These are phyloP conservation scores for Fraxinus nigra DNA, from an alignment of 305 asterid species.

Conservation along the genomic window DNA sequence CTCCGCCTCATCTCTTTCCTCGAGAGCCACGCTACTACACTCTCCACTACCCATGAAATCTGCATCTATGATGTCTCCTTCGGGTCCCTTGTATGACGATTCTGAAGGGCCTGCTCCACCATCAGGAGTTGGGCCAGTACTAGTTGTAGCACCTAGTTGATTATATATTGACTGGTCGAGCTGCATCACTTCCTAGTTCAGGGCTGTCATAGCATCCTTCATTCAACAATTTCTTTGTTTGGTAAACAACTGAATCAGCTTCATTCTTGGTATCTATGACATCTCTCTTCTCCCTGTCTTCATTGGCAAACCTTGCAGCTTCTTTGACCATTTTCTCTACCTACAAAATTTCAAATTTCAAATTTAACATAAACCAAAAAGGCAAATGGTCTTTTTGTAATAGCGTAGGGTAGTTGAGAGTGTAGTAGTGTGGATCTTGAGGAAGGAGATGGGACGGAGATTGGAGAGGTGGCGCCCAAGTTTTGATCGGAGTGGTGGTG, in stretches of 20 bases:
- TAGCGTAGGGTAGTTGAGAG: too few relatives aligned
- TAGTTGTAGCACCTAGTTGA: conserved; percentile 68
- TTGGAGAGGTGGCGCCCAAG: too few relatives aligned
- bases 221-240: conserved; percentile 91
- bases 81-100: conserved; percentile 66
- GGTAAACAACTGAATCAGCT: conserved; percentile 88
- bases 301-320: conserved; percentile 85
- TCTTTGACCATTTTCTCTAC: conserved; percentile 91
- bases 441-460: too few relatives aligned
- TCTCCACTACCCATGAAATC: too few relatives aligned
- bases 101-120: conserved; percentile 46
- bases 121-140: conserved; percentile 66
- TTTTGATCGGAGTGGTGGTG: too few relatives aligned
- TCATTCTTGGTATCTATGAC: conserved; percentile 95
- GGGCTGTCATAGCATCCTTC: conserved; percentile 87
- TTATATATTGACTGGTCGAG: conserved; percentile 89
- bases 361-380: not conserved
- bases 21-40: too few relatives aligned
- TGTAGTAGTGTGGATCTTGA: too few relatives aligned
- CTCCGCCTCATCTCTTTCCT: too few relatives aligned
- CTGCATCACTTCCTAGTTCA: conserved; percentile 96
- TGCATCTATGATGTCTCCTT: conserved; percentile 47
- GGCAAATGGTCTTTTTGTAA: not conserved
- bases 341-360: conserved; percentile 29
- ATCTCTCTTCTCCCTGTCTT: conserved; percentile 95